Percentiles rank a stretch among this genome's conserved stretches.
Conservation (phyloP, 2,329 filamentous ascomycete species). For the Sporothrix brasiliensis region DNA sequence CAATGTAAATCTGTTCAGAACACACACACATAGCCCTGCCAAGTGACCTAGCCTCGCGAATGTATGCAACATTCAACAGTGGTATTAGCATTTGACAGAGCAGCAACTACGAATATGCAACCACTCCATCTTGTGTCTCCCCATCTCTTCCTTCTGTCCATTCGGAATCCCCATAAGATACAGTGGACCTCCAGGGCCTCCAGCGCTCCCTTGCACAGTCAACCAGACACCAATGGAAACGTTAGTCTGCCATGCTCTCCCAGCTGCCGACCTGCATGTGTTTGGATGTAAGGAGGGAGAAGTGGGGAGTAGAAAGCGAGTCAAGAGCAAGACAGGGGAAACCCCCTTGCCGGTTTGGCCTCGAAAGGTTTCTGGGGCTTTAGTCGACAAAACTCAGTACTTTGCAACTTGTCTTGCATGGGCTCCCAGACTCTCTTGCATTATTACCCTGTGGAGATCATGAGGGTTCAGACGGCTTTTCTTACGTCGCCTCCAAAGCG, state of each 20-base stretch:
- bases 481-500: constrained; percentile 37
- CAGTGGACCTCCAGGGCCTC: not conserved
- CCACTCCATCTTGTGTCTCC: not conserved
- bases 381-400: not conserved
- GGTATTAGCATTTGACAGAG: not conserved
- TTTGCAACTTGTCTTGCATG: not conserved
- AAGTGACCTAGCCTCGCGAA: not conserved
- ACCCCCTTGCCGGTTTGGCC: constrained; percentile 17
- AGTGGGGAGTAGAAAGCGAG: not conserved
- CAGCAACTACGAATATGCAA: constrained; percentile 2
- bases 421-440: not conserved
- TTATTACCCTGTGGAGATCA: constrained; percentile 45
- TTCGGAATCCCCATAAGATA: not conserved
- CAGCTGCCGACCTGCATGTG: constrained; percentile 13
- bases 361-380: not conserved
- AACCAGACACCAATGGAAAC: constrained; percentile 19
- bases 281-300: constrained; percentile 30
- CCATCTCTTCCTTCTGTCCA: not conserved
- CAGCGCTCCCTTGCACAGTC: not conserved
- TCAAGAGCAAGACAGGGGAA: constrained; percentile 1
- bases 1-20: no score
- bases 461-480: constrained; percentile 47
- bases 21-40: no score
- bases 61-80: not conserved
- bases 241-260: not conserved